A percentile compares a stretch with the other conserved stretches of the same genome.
These are phyloP conservation scores for Pleurotus tuber-regium DNA, from an alignment of 768 basidiomycete genomes.

Conservation along the genomic window DNA sequence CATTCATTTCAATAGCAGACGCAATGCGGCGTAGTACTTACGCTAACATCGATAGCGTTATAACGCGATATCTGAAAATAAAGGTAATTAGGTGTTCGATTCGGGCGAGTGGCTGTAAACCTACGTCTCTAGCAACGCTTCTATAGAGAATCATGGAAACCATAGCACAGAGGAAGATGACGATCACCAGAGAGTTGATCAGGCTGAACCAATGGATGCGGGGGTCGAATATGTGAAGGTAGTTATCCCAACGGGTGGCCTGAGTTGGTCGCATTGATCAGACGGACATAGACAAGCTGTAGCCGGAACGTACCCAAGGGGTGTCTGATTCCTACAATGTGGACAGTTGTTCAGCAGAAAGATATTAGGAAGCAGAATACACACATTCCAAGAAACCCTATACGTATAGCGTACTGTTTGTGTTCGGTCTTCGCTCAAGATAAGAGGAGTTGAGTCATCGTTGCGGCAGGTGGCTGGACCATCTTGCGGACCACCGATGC, in stretches of 20 bases:
- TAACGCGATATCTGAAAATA: constrained; percentile 79
- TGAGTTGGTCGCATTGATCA: constrained; percentile 27
- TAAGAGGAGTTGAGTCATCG: constrained; percentile 39
- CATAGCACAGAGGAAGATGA: constrained; percentile 89
- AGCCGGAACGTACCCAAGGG: constrained; percentile 57
- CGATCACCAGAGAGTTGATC: constrained; percentile 90
- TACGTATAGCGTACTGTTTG: constrained; percentile 85
- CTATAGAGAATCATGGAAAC: constrained; percentile 88
- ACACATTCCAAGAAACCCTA: constrained; percentile 80
- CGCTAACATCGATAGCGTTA: constrained; percentile 89
- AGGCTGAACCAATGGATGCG: constrained; percentile 97
- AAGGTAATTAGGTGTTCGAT: constrained; percentile 16
- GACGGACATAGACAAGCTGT: neutral
- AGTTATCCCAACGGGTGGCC: constrained; percentile 97
- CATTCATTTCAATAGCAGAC: too few species aligned
- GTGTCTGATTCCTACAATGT: constrained; percentile 71
- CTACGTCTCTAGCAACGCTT: constrained; percentile 84
- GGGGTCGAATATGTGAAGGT: constrained; percentile 91
- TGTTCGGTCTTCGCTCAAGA: constrained; percentile 55
- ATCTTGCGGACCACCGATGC: constrained; percentile 63
- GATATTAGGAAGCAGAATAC: constrained; percentile 21
- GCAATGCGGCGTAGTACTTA: constrained; percentile 34
- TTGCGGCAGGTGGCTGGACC: constrained; percentile 50
- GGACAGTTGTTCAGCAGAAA: neutral
- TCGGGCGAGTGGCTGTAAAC: constrained; percentile 25